A percentile compares a stretch with the other conserved stretches of the same genome.
phyloP scores from a whole-genome alignment of 2,329 filamentous ascomycete genomes.

The Aureobasidium pullulans region DNA sequence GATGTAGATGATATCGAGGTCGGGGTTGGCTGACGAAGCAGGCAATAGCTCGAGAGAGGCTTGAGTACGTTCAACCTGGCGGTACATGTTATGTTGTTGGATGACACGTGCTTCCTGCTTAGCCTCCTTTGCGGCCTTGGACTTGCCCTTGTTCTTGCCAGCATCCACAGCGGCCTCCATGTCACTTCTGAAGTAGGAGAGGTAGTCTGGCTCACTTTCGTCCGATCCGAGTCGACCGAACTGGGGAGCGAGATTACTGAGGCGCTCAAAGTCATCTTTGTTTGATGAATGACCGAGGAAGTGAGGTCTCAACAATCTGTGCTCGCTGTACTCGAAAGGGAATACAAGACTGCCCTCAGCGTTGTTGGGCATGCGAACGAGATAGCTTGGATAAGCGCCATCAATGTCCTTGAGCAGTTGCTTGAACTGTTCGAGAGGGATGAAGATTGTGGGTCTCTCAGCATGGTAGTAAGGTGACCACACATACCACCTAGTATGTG shows the following conservation, averaged over 20 bases:
- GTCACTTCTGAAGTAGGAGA: slow-evolving; percentile 47
- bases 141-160: slow-evolving; percentile 39
- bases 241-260: slow-evolving; percentile 19
- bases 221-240: background rate
- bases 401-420: slow-evolving; percentile 61
- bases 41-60: slow-evolving; percentile 63
- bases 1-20: slow-evolving; percentile 58
- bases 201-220: slow-evolving; percentile 26
- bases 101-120: slow-evolving; percentile 42
- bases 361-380: slow-evolving; percentile 52
- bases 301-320: slow-evolving; percentile 56
- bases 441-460: slow-evolving; percentile 55
- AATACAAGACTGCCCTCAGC: slow-evolving; percentile 49
- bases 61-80: slow-evolving; percentile 57
- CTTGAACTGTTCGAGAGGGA: slow-evolving; percentile 60
- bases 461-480: slow-evolving; percentile 18
- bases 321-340: slow-evolving; percentile 56
- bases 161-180: slow-evolving; percentile 46
- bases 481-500: slow-evolving; percentile 22
- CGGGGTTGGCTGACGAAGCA: slow-evolving; percentile 36
- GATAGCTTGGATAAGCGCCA: slow-evolving; percentile 40
- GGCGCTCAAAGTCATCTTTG: slow-evolving; percentile 36
- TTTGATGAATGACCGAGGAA: slow-evolving; percentile 55
- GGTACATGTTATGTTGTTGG: slow-evolving; percentile 46
- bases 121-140: slow-evolving; percentile 41